Evolutionary conservation across 805 yeast genomes (phyloP).

Genomic region (Hanseniaspora mollemarum): DNA sequence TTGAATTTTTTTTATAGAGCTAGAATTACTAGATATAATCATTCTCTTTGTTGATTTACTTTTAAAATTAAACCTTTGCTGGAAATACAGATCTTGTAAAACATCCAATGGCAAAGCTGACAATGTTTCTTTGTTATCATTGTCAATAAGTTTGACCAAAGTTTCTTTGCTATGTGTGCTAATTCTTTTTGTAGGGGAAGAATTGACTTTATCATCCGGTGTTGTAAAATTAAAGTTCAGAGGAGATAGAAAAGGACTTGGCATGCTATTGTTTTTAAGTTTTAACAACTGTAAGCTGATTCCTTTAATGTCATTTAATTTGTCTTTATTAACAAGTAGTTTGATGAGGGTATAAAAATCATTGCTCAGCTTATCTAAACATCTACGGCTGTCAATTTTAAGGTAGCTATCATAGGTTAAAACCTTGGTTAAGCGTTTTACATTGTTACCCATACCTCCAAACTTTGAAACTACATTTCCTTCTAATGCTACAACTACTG

Average conservation of each 20-base stretch:
- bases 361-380: neutral
- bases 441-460: slow-evolving; percentile 14
- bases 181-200: slow-evolving; percentile 26
- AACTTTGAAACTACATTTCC: slow-evolving; percentile 5
- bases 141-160: slow-evolving; percentile 6
- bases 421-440: neutral
- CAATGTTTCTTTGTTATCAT: slow-evolving; percentile 52
- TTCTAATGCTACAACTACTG: neutral
- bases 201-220: slow-evolving; percentile 17
- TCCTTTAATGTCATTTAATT: slow-evolving; percentile 7
- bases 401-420: slow-evolving; percentile 5
- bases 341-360: slow-evolving; percentile 4
- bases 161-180: slow-evolving; percentile 11
- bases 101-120: slow-evolving; percentile 55
- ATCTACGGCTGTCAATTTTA: neutral
- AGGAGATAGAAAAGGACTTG: neutral
- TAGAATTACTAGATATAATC: neutral
- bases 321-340: neutral
- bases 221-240: slow-evolving; percentile 2
- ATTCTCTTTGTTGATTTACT: neutral
- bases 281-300: slow-evolving; percentile 7
- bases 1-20: slow-evolving; percentile 1
- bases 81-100: slow-evolving; percentile 47
- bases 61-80: slow-evolving; percentile 29
- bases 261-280: neutral